Base-by-base conservation (phyloP, 495 filamentous ascomycete species). In the Tuber umbilicatum region DNA sequence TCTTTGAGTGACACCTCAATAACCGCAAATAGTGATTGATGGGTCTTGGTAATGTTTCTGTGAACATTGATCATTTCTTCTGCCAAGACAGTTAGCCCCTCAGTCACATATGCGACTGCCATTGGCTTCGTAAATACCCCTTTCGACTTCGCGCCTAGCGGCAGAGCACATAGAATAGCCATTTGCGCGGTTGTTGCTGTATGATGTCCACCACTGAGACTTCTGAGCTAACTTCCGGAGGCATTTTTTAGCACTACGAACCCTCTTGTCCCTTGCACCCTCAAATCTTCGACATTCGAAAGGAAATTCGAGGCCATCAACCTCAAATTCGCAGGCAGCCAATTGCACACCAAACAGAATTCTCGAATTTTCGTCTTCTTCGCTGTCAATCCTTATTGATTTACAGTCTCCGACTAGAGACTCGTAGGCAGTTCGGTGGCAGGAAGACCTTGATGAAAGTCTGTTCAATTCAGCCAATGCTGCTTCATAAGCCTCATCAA, bases 151-250 rank as follows among this genome's bases (percentile, higher is more conserved):
- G 64, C 78, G 72, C 69, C 74, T 78, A 19, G 78, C 76, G 14
- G 81, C 81, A 41, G 73, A 75, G 68, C 81, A 82, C 70, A 82
- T 78, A 5, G 76, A 73, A 69, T 70, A 68, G 12, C 73, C 78
- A 39, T 70, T 82, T 71, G 82, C 81, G 19, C 82, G 80, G 42
- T 81, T 82, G 40, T 82, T 82, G 68, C 81, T 82, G 21, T 82
- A 76, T 38, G 81, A 82, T 10, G 81, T 82, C 81, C 81, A 82
- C 75, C 80, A 82, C 27, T 82, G 81, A 1, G 81, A 76, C 21
- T 78, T 79, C 35, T 77, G 75, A 23, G 78, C 81, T 21, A 82
- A 67, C 67, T 68, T 83, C 50, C 74, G 80, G 43, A 82, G 55
- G 64, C 81, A 82, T 64, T 73, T 74, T 67, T 71, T 37, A 14